Conservation (phyloP, 2,329 filamentous ascomycete species). For the Aspergillus sp. region DNA sequence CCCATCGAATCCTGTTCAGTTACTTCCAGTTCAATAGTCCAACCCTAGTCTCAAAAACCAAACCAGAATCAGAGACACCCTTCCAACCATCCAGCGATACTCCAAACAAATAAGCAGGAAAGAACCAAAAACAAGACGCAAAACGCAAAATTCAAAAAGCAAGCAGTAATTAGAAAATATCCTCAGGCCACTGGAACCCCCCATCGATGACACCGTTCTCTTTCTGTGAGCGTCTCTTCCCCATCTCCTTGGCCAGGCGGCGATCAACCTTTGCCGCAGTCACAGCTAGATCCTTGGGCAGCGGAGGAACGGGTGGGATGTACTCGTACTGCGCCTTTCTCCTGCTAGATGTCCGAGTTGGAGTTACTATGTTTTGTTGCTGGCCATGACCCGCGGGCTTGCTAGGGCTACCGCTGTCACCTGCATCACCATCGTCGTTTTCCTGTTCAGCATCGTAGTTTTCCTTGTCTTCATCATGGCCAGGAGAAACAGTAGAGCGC, state of each 20-base stretch:
- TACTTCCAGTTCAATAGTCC: background rate
- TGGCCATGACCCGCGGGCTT: background rate
- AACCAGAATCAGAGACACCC: background rate
- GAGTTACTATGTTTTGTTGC: conserved; percentile 11
- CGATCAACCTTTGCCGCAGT: conserved; percentile 29
- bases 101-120: no score
- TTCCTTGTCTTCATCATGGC: conserved; percentile 15
- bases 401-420: background rate
- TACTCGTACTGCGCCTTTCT: conserved; percentile 26
- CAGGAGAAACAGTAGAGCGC: conserved; percentile 15
- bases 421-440: background rate
- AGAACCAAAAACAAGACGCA: no score
- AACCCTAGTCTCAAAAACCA: background rate
- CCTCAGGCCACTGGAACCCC: conserved; percentile 45
- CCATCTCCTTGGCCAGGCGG: conserved; percentile 22
- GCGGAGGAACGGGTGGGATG: conserved; percentile 42
- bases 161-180: conserved; percentile 37
- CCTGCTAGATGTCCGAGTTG: conserved; percentile 17
- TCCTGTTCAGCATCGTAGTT: conserved; percentile 9
- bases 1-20: background rate
- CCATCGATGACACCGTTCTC: background rate
- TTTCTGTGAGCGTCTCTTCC: conserved; percentile 16
- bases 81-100: no score
- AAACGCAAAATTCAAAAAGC: no score
- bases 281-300: conserved; percentile 34